Evolutionary conservation across 768 basidiomycete genomes (phyloP).

Genomic region (Botryobasidium botryosum): DNA sequence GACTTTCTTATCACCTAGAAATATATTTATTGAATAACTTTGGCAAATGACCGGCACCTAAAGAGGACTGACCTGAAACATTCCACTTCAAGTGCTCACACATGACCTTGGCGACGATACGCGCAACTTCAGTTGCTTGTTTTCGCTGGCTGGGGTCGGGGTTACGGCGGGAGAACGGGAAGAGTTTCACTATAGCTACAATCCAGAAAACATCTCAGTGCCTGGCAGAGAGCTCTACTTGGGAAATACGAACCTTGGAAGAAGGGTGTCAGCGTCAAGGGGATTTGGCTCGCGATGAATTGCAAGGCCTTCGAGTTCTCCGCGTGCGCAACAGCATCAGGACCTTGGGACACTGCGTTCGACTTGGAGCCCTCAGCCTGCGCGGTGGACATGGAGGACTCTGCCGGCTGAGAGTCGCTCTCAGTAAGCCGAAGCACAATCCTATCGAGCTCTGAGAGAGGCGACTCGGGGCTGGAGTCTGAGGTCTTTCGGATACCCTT

Average conservation of each 20-base stretch:
- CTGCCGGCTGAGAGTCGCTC: too few species aligned
- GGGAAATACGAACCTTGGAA: conserved; percentile 75
- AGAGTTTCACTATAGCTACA: conserved; percentile 71
- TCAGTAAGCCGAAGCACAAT: too few species aligned
- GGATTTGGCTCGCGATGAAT: conserved; percentile 1
- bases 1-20: conserved; percentile 26
- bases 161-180: conserved; percentile 56
- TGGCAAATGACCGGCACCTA: too few species aligned
- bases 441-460: too few species aligned
- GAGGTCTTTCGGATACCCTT: conserved; percentile 32
- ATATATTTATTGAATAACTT: conserved; percentile 5
- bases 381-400: too few species aligned
- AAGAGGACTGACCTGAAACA: conserved; percentile 31
- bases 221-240: too few species aligned
- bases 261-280: conserved; percentile 46
- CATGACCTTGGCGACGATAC: conserved; percentile 53
- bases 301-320: conserved; percentile 3
- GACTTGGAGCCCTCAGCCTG: too few species aligned
- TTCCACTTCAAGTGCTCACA: conserved; percentile 45
- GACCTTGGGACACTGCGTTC: too few species aligned
- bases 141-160: conserved; percentile 59
- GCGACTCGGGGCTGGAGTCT: too few species aligned
- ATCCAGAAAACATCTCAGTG: too few species aligned
- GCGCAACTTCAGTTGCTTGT: conserved; percentile 54
- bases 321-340: too few species aligned